Evolutionary conservation across 2,329 filamentous ascomycete species (phyloP), one percentile per base, ranked within the genome.

Genomic region (Cordyceps militaris): DNA sequence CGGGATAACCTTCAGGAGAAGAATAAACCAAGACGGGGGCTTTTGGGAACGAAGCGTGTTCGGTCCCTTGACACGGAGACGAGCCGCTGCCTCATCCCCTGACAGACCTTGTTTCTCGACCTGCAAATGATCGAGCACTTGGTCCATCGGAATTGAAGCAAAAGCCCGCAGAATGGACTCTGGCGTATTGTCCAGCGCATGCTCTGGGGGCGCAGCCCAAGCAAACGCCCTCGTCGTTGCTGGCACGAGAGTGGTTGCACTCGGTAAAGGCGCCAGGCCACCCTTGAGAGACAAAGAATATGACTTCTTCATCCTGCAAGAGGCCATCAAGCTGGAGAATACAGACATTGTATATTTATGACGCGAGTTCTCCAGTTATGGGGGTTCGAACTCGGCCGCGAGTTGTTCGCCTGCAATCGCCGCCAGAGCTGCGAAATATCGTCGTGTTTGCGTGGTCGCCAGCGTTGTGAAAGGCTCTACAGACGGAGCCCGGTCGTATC

Each of bases 11-110:
- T 56, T 61, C n/a, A 67, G 59, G 9, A 67, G 59, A 7, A 66
- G 65, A 54, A 64, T 56, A 46, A 66, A 61, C 65, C 65, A 66
- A 16, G 65, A 66, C 1, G 66, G 66, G 2, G 66, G 59, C 46
- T 59, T 62, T 51, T 65, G 64, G 44, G 64, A 66, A 4, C 62
- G 62, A 28, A 67, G 53, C 14, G 64, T 51, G 43, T 67, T 67
- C 13, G 61, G 55, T 30, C 66, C 66, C 48, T 62, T 61, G 56
- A 62, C 56, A 19, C 48, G 58, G 9, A 64, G 61, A 50, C 66
- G 66, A 28, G 46, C 40, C 26, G 56, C 57, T 26, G 63, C 66
- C 57, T 67, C 64, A 9, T 50, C 38, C 16, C 55, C 59, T 3
- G 63, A 60, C n/a, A 67, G 59, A 26, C 66, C 66, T 16, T 65